Evolutionary conservation across 257 asterid genomes (phyloP).

Genomic region (Nicotiana knightiana): DNA sequence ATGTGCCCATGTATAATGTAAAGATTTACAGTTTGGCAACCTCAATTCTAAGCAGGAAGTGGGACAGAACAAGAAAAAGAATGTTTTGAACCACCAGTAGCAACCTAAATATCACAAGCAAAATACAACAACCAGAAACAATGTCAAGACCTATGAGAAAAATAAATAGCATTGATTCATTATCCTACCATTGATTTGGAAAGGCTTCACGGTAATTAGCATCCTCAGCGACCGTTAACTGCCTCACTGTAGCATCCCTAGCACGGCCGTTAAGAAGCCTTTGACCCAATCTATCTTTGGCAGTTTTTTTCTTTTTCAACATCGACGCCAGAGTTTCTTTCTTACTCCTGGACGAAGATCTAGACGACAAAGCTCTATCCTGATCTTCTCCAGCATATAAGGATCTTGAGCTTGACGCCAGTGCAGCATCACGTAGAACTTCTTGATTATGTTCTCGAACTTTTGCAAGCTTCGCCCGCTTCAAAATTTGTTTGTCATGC

Average conservation of each 20-base stretch:
- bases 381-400: conserved; percentile 44
- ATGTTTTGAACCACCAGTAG: conserved; percentile 4
- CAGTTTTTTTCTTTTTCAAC: conserved; percentile 74
- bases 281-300: conserved; percentile 57
- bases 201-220: conserved; percentile 68
- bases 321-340: conserved; percentile 68
- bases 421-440: conserved; percentile 70
- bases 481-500: conserved; percentile 42
- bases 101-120: not conserved
- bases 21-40: not conserved
- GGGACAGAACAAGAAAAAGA: conserved; percentile 8
- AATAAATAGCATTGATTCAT: not conserved
- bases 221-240: conserved; percentile 48
- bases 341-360: conserved; percentile 33
- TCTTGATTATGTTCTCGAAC: conserved; percentile 72
- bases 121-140: not conserved
- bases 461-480: conserved; percentile 70
- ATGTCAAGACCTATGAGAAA: not conserved
- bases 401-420: conserved; percentile 73
- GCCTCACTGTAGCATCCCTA: conserved; percentile 43
- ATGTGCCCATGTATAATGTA: not conserved
- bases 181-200: conserved; percentile 77
- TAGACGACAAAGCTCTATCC: conserved; percentile 22
- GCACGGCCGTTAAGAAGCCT: conserved; percentile 51
- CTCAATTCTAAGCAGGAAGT: not conserved